Percentiles rank a stretch among this genome's conserved stretches.
These are phyloP conservation scores for Alternaria sp. DNA, from an alignment of 2,329 filamentous ascomycete genomes.

Conservation along the genomic window DNA sequence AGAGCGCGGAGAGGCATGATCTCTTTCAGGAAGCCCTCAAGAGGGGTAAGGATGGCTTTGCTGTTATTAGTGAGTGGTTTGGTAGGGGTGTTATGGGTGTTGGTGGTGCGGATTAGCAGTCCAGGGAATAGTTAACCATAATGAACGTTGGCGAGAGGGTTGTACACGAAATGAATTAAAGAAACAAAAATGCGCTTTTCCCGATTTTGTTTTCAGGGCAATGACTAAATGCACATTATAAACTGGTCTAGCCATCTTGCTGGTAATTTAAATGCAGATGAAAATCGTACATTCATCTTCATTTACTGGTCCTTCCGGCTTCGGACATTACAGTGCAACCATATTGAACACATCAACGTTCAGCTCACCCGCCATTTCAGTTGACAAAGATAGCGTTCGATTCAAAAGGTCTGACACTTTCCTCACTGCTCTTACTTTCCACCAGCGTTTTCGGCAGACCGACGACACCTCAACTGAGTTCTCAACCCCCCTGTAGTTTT, in stretches of 20 bases:
- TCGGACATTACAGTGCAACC: background rate
- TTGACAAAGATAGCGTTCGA: slow-evolving; percentile 1
- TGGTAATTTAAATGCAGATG: too few relatives aligned
- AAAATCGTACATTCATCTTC: background rate
- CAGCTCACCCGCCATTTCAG: background rate
- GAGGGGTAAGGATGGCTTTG: slow-evolving; percentile 82
- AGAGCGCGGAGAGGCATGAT: slow-evolving; percentile 86
- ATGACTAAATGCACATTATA: too few relatives aligned
- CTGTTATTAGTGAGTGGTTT: slow-evolving; percentile 94
- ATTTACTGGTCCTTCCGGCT: background rate
- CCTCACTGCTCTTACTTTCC: background rate
- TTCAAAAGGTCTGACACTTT: background rate
- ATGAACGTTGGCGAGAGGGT: background rate
- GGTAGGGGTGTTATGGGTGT: slow-evolving; percentile 86
- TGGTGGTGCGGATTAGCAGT: slow-evolving; percentile 36
- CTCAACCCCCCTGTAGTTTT: background rate
- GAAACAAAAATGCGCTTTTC: background rate
- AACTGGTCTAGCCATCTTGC: too few relatives aligned
- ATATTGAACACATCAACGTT: background rate
- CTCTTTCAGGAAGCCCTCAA: slow-evolving; percentile 84
- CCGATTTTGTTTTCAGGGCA: too few relatives aligned
- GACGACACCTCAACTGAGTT: slow-evolving; percentile 3
- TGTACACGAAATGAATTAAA: background rate
- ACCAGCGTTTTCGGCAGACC: background rate
- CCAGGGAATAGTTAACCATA: background rate